A percentile compares a stretch with the other conserved stretches of the same genome.
phyloP scores from a whole-genome alignment of 1,284 basidiomycete species.

The Malassezia psittaci region DNA sequence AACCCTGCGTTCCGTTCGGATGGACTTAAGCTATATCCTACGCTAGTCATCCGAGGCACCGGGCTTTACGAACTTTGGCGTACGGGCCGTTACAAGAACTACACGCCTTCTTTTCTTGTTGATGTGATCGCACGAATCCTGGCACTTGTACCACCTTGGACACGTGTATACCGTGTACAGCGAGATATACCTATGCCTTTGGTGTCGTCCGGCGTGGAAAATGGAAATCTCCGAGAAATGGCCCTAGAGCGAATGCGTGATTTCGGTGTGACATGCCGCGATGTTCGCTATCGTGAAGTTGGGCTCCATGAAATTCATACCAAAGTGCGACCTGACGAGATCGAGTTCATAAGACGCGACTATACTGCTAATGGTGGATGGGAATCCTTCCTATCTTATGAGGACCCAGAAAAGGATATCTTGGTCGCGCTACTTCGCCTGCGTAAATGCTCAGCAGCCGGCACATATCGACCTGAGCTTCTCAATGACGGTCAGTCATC shows the following conservation, averaged over 20 bases:
- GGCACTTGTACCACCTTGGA: constrained; percentile 96
- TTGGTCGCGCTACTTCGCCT: constrained; percentile 84
- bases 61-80: constrained; percentile 94
- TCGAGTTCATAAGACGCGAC: constrained; percentile 91
- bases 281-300: constrained; percentile 95
- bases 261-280: constrained; percentile 92
- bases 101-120: constrained; percentile 93
- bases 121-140: constrained; percentile 93
- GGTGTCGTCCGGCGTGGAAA: constrained; percentile 85
- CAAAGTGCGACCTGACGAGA: constrained; percentile 87
- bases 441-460: constrained; percentile 88
- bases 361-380: constrained; percentile 90
- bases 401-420: constrained; percentile 93
- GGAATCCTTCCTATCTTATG: constrained; percentile 98
- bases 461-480: constrained; percentile 89
- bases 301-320: constrained; percentile 98
- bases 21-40: constrained; percentile 96
- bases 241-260: constrained; percentile 97
- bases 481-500: constrained; percentile 68
- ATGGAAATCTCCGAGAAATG: constrained; percentile 91
- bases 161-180: constrained; percentile 83
- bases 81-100: constrained; percentile 95
- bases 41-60: constrained; percentile 92
- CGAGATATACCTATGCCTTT: constrained; percentile 44
- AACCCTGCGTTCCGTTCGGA: constrained; percentile 95